phyloP scores from a whole-genome alignment of 768 basidiomycete species.

The Panaeolus cyanescens region DNA sequence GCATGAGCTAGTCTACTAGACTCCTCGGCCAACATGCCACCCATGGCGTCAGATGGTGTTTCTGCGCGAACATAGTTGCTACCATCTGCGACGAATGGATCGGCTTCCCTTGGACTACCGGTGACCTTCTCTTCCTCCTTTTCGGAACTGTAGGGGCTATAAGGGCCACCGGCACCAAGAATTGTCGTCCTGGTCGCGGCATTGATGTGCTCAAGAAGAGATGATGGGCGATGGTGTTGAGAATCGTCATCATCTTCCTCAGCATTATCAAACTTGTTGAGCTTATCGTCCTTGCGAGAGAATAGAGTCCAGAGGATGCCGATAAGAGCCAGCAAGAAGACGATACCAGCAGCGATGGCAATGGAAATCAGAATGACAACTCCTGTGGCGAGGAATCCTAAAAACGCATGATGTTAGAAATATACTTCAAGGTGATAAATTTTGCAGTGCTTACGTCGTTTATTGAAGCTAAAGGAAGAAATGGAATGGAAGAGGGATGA shows the following conservation, averaged over 20 bases:
- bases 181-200: conserved; percentile 87
- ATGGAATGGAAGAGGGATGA: conserved; percentile 85
- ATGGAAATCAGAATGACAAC: conserved; percentile 97
- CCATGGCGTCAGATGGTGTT: conserved; percentile 76
- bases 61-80: conserved; percentile 80
- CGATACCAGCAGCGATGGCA: conserved; percentile 92
- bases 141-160: conserved; percentile 41
- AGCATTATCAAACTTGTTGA: conserved; percentile 59
- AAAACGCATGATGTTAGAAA: conserved; percentile 10
- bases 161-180: conserved; percentile 51
- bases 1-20: conserved; percentile 76
- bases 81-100: conserved; percentile 73
- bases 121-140: conserved; percentile 55
- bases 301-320: conserved; percentile 91
- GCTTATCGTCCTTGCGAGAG: conserved; percentile 75
- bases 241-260: conserved; percentile 80
- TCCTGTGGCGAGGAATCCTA: conserved; percentile 88
- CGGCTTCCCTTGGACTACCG: conserved; percentile 38
- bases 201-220: conserved; percentile 88
- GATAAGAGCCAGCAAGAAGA: conserved; percentile 82
- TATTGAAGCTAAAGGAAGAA: conserved; percentile 71
- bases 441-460: conserved; percentile 54
- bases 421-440: conserved; percentile 4
- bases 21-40: conserved; percentile 66
- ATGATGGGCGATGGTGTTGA: conserved; percentile 79